A percentile compares a stretch with the other conserved stretches of the same genome.
These are phyloP conservation scores for Eutrema japonicum DNA, from an alignment of 345 rosid genomes.

Conservation along the genomic window DNA sequence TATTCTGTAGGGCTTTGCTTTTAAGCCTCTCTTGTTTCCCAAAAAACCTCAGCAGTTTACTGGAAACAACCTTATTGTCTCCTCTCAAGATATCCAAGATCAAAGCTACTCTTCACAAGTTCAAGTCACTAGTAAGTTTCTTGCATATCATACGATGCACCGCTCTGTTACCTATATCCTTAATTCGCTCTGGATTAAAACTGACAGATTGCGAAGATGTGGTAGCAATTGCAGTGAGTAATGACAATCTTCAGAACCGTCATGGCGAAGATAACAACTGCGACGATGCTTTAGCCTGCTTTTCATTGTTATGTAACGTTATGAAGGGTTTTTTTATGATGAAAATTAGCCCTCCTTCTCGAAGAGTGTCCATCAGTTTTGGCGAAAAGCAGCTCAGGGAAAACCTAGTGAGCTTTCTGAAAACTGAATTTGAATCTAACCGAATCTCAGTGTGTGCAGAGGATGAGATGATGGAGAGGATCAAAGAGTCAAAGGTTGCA, in stretches of 20 bases:
- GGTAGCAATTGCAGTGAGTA: constrained; percentile 14
- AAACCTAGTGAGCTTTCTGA: background rate
- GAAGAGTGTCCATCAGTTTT: constrained; percentile 27
- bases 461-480: background rate
- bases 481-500: constrained; percentile 21
- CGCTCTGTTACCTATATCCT: background rate
- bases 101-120: constrained; percentile 3
- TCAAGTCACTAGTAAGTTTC: constrained; percentile 24
- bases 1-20: constrained; percentile 4
- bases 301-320: background rate
- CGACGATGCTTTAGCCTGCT: background rate
- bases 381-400: background rate
- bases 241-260: constrained; percentile 13
- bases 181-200: background rate
- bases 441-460: background rate
- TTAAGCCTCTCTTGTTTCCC: background rate
- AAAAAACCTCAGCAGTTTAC: background rate
- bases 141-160: background rate
- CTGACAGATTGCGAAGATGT: background rate
- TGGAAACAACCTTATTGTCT: background rate
- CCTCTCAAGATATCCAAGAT: background rate
- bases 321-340: background rate
- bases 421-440: background rate
- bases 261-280: background rate
- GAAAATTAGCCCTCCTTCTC: background rate